Percentiles rank a stretch among this genome's conserved stretches.
phyloP scores from a whole-genome alignment of 805 yeast genomes.

The Ogataea siamensis region DNA sequence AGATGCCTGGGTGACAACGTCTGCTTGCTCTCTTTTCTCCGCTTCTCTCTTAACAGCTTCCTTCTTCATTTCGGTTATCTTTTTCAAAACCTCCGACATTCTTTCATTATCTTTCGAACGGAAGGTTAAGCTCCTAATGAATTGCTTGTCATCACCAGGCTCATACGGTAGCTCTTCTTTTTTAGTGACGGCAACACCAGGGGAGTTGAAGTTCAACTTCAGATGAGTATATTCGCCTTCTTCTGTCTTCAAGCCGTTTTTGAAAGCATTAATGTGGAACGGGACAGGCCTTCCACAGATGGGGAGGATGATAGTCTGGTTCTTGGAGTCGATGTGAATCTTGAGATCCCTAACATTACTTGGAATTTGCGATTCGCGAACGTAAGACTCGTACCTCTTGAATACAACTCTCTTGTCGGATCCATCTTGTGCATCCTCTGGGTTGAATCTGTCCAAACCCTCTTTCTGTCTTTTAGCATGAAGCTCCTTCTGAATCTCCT shows the following conservation, averaged over 20 bases:
- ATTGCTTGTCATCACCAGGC: conserved; percentile 80
- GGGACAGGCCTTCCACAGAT: conserved; percentile 97
- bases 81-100: conserved; percentile 84
- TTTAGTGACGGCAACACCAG: conserved; percentile 66
- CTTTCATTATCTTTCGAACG: conserved; percentile 90
- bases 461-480: conserved; percentile 85
- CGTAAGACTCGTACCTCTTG: conserved; percentile 90
- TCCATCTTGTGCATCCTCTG: conserved; percentile 67
- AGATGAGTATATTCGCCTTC: conserved; percentile 93
- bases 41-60: conserved; percentile 87
- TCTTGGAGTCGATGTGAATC: conserved; percentile 81
- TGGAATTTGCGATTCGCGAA: conserved; percentile 92
- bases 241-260: conserved; percentile 91
- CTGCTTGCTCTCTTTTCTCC: conserved; percentile 88
- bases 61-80: conserved; percentile 88
- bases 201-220: conserved; percentile 89
- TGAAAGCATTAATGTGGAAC: conserved; percentile 90
- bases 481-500: conserved; percentile 75
- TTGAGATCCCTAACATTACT: conserved; percentile 75
- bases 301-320: conserved; percentile 87
- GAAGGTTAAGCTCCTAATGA: conserved; percentile 80
- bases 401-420: conserved; percentile 70
- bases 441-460: conserved; percentile 78
- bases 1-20: conserved; percentile 89
- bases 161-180: conserved; percentile 88